Evolutionary conservation across 192 early-diverging fungal genomes (phyloP).

Genomic region (Gryganskiella cystojenkinii): DNA sequence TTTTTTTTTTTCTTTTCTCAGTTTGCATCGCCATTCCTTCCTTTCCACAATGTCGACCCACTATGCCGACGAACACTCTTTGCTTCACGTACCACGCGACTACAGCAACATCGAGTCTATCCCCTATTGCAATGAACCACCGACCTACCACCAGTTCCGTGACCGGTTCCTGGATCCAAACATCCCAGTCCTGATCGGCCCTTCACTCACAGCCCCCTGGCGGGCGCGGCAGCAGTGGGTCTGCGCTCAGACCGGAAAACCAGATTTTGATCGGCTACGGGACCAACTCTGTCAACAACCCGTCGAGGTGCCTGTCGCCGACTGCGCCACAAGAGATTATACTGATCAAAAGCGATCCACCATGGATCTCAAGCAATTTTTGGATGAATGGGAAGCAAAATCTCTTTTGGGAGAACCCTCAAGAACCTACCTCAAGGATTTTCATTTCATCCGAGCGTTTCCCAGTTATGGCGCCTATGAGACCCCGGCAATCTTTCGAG

Average conservation of each 20-base stretch:
- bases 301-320: conserved; percentile 66
- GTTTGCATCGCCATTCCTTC: conserved; percentile 8
- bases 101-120: conserved; percentile 29
- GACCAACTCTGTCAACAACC: conserved; percentile 36
- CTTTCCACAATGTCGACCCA: neutral
- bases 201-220: conserved; percentile 61
- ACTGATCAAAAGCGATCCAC: conserved; percentile 69
- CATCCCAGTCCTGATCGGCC: conserved; percentile 62
- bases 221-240: conserved; percentile 70
- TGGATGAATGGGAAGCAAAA: conserved; percentile 60
- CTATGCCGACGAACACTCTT: neutral
- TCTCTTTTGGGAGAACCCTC: neutral
- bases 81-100: conserved; percentile 32
- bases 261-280: conserved; percentile 57
- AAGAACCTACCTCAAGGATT: conserved; percentile 75
- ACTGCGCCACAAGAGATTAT: conserved; percentile 66
- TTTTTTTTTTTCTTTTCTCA: conserved; percentile 16
- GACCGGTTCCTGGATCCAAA: conserved; percentile 57
- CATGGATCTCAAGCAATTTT: conserved; percentile 67
- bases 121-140: conserved; percentile 47
- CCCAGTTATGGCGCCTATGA: conserved; percentile 54
- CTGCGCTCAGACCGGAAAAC: conserved; percentile 26
- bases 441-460: conserved; percentile 67
- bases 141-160: conserved; percentile 55
- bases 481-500: conserved; percentile 61